These are phyloP conservation scores for Neonectria faginata DNA, from an alignment of 2,329 filamentous ascomycete genomes.

Conservation along the genomic window DNA sequence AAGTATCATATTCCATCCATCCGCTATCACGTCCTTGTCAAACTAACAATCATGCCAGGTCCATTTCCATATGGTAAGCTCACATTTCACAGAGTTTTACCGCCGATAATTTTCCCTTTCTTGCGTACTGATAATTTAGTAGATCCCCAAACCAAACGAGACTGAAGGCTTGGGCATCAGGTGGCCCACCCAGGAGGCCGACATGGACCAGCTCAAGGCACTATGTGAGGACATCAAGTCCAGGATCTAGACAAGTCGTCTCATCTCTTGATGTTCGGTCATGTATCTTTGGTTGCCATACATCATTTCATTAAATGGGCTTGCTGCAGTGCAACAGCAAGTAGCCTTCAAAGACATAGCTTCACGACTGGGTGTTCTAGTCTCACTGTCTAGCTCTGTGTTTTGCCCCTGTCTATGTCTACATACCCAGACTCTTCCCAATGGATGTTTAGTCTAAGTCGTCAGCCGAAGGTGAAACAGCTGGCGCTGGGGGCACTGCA, in stretches of 20 bases:
- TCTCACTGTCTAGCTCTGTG: constrained; percentile 30
- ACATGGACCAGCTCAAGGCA: constrained; percentile 87
- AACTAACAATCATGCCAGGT: constrained; percentile 64
- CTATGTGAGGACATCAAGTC: constrained; percentile 86
- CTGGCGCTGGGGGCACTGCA: constrained; percentile 25
- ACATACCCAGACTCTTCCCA: constrained; percentile 15
- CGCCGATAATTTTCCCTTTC: background rate
- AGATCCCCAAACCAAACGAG: constrained; percentile 95
- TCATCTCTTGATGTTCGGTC: constrained; percentile 2
- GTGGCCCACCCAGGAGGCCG: constrained; percentile 81
- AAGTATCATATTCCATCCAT: constrained; percentile 50
- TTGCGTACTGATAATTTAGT: constrained; percentile 25
- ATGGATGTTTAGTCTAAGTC: constrained; percentile 57
- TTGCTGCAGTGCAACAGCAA: constrained; percentile 7
- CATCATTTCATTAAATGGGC: constrained; percentile 6
- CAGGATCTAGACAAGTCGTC: constrained; percentile 74
- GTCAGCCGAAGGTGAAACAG: constrained; percentile 54
- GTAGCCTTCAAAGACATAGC: constrained; percentile 20
- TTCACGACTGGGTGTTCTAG: constrained; percentile 33
- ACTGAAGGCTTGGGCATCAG: constrained; percentile 80
- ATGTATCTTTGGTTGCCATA: constrained; percentile 16
- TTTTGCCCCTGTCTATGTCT: constrained; percentile 20
- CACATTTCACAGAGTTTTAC: background rate
- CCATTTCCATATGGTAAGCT: constrained; percentile 89
- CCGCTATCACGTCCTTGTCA: background rate